Percentiles rank a stretch among this genome's conserved stretches.
These are phyloP conservation scores for Cytospora piceae DNA, from an alignment of 2,329 filamentous ascomycete species.

Conservation along the genomic window DNA sequence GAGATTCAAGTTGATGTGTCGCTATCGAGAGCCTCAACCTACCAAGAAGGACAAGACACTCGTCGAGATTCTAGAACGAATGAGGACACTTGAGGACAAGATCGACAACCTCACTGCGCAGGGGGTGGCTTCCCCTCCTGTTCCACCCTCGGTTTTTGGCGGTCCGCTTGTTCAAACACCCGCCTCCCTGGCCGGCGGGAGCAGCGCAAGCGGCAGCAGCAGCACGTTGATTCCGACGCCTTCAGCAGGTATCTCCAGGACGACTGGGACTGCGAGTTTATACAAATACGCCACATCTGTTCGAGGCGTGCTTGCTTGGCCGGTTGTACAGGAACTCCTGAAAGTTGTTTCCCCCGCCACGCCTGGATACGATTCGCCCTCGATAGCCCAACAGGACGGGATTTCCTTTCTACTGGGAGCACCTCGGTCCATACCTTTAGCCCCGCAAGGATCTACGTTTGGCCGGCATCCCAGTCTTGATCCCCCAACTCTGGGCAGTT, in stretches of 20 bases:
- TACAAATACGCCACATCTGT: constrained; percentile 45
- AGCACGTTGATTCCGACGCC: not conserved
- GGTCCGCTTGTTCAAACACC: constrained; percentile 23
- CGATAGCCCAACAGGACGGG: constrained; percentile 42
- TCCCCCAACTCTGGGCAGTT: constrained; percentile 5
- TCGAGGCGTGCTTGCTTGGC: constrained; percentile 58
- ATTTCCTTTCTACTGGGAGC: constrained; percentile 41
- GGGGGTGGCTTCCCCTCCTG: constrained; percentile 34
- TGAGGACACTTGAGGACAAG: constrained; percentile 59
- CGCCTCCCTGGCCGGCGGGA: constrained; percentile 14
- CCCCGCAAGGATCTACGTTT: constrained; percentile 30
- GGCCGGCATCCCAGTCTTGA: constrained; percentile 19
- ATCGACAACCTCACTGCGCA: constrained; percentile 49
- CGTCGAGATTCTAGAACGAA: constrained; percentile 61
- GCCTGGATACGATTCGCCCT: constrained; percentile 39
- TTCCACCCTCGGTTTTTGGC: constrained; percentile 23
- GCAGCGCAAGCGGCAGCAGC: constrained; percentile 20
- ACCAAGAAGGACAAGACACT: constrained; percentile 69
- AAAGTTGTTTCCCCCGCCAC: constrained; percentile 40
- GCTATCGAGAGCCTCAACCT: constrained; percentile 62
- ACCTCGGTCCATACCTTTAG: constrained; percentile 33
- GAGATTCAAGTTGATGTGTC: constrained; percentile 60
- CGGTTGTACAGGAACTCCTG: constrained; percentile 47
- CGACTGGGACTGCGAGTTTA: constrained; percentile 6
- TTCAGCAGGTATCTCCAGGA: not conserved